Evolutionary conservation across 2,329 filamentous ascomycete genomes (phyloP), one percentile per base, ranked within the genome.

Genomic region (Ascochyta viciae-villosae): DNA sequence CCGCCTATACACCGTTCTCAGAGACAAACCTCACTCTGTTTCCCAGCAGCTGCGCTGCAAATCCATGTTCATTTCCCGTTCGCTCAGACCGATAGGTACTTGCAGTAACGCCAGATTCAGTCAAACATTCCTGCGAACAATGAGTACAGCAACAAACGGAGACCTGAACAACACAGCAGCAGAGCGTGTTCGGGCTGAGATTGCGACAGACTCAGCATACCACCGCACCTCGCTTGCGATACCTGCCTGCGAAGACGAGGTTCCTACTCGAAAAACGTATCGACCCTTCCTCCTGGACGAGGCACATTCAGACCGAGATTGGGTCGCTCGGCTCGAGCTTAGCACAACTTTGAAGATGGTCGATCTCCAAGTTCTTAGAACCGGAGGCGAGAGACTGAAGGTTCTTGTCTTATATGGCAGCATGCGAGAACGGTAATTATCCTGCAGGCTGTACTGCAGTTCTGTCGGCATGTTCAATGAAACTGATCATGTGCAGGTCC

Each of bases 321-420:
- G 86, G 87, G 73, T 88, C 22, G 74, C 77, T 0, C 58, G 76
- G 34, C 72, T 89, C 3, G 86, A 89, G 63, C 72, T 89, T 4
- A 79, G 77, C 34, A 84, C 82, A 0, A 80, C 71, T 1, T 64
- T 83, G 37, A 76, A 81, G 41, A 79, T 88, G 75, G 82, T 81
- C 0, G 78, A 82, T 38, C 67, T 76, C 5, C 73, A 86, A 29
- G 51, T 86, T 0, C 51, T 72, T 2, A 64, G 58, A 16, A 74
- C 72, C 0, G 57, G 62, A 1, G 72, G 74, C 1, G 63, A 77
- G 1, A 73, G 82, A 45, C 52, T 88, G 2, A 85, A 81, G 54
- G 80, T 89, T 1, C 74, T 89, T 1, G 84, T 89, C 0, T 69
- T 89, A 0, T 85, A 86, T 66, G 86, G 87, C 1, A 88, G 85